These are phyloP conservation scores for Oryza rufipogon DNA, from an alignment of 176 grass and related monocot genomes.

Conservation along the genomic window DNA sequence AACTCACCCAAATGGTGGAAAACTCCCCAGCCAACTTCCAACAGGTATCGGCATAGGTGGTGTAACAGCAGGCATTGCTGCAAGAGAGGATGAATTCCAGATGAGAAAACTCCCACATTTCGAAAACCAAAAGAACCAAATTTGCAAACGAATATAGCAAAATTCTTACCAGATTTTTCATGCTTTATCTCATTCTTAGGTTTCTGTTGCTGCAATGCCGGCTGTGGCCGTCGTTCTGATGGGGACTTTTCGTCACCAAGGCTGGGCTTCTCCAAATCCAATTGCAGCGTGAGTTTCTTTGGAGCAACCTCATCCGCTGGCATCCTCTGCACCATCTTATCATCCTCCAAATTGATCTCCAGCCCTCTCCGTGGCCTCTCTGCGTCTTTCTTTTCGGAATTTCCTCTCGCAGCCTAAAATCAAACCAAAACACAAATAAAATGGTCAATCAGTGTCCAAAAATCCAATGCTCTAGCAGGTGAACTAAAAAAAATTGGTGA, in stretches of 20 bases:
- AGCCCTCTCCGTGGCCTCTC: constrained; percentile 47
- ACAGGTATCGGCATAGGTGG: constrained; percentile 75
- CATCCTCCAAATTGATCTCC: constrained; percentile 61
- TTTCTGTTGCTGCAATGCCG: constrained; percentile 49
- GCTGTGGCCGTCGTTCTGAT: constrained; percentile 32
- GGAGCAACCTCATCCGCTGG: constrained; percentile 40
- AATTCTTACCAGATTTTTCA: constrained; percentile 75
- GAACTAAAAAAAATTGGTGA: constrained; percentile 39
- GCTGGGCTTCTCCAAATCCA: constrained; percentile 90
- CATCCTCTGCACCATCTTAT: constrained; percentile 54
- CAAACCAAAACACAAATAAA: background rate
- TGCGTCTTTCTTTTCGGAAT: constrained; percentile 65
- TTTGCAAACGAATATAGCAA: constrained; percentile 18
- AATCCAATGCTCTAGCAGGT: constrained; percentile 28
- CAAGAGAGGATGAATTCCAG: background rate
- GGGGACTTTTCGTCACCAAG: constrained; percentile 52
- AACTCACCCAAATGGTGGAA: constrained; percentile 82
- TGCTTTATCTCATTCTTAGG: constrained; percentile 77
- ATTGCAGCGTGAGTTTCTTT: constrained; percentile 71
- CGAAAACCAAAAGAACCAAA: constrained; percentile 32
- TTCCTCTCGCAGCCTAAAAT: constrained; percentile 51
- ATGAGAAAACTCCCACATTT: background rate
- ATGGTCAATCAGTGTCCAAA: constrained; percentile 41
- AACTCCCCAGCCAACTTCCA: constrained; percentile 71
- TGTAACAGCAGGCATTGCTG: constrained; percentile 60